Percentiles rank a stretch among this genome's conserved stretches.
Evolutionary conservation across 2,329 filamentous ascomycete genomes (phyloP).

Genomic region (Fusarium coicis): DNA sequence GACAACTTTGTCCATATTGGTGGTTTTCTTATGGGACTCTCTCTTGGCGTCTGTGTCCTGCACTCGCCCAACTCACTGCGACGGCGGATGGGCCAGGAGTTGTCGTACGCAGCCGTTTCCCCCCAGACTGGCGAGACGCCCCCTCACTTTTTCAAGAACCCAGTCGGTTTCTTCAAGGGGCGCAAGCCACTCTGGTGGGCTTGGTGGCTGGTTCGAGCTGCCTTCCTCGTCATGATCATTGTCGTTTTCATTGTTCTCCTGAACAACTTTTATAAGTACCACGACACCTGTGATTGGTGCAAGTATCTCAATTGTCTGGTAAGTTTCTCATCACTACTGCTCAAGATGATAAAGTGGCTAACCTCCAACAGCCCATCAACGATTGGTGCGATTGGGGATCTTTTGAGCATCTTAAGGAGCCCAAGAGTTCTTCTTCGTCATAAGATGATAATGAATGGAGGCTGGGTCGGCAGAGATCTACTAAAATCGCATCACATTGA

Average conservation of each 20-base stretch:
- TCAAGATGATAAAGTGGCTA: conserved; percentile 28
- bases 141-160: conserved; percentile 68
- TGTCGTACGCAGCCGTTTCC: conserved; percentile 77
- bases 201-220: conserved; percentile 91
- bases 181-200: conserved; percentile 95
- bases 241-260: conserved; percentile 88
- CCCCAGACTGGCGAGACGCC: conserved; percentile 60
- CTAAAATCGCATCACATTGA: background rate
- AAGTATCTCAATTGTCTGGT: conserved; percentile 94
- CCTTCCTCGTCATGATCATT: conserved; percentile 80
- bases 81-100: conserved; percentile 75
- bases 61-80: conserved; percentile 87
- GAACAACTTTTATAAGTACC: conserved; percentile 86
- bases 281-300: conserved; percentile 87
- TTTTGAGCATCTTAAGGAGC: conserved; percentile 38
- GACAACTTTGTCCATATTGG: conserved; percentile 99
- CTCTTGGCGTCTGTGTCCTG: conserved; percentile 85
- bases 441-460: background rate
- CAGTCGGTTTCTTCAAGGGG: conserved; percentile 87
- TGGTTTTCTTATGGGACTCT: conserved; percentile 91
- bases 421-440: background rate
- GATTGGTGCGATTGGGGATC: conserved; percentile 72
- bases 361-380: conserved; percentile 65
- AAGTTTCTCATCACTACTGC: conserved; percentile 57
- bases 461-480: background rate